phyloP scores from a whole-genome alignment of 2,329 filamentous ascomycete genomes.

The Sarocladiaceae sp. region DNA sequence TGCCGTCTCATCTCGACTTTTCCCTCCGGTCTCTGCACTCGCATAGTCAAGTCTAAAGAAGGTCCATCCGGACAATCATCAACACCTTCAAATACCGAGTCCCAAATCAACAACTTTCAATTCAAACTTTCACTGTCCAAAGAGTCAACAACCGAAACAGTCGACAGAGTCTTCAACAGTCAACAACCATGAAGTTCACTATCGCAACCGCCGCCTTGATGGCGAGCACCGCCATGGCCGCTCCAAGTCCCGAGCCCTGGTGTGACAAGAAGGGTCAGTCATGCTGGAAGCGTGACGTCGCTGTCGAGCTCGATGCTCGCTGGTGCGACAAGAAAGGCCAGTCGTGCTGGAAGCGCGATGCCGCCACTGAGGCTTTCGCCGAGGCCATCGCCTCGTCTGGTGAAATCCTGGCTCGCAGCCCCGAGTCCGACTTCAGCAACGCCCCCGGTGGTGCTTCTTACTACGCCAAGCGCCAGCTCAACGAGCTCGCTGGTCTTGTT shows the following conservation, averaged over 20 bases:
- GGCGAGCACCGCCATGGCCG: constrained; percentile 10
- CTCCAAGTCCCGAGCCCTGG: constrained; percentile 13
- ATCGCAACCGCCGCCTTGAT: constrained; percentile 11
- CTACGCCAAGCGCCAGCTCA: constrained; percentile 32
- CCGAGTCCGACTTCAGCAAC: constrained; percentile 24
- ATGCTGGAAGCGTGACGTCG: constrained; percentile 27
- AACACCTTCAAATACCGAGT: constrained; percentile 8
- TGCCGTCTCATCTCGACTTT: background rate
- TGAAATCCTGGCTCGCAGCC: constrained; percentile 20
- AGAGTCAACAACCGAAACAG: background rate
- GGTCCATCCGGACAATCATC: constrained; percentile 9
- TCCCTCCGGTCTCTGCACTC: background rate
- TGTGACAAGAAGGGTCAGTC: constrained; percentile 20
- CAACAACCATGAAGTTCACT: constrained; percentile 13
- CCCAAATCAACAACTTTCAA: background rate
- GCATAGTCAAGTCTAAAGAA: constrained; percentile 5
- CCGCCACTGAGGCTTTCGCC: constrained; percentile 30
- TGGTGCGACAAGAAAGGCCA: background rate
- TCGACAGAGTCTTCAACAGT: background rate
- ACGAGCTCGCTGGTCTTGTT: constrained; percentile 33
- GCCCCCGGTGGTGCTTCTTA: constrained; percentile 30
- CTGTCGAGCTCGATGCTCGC: constrained; percentile 18
- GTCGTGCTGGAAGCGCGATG: constrained; percentile 38
- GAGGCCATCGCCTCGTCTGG: constrained; percentile 21
- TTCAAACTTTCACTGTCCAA: background rate